A percentile compares a stretch with the other conserved stretches of the same genome.
These are phyloP conservation scores for Heliocybe sulcata DNA, from an alignment of 1,284 basidiomycete genomes.

Conservation along the genomic window DNA sequence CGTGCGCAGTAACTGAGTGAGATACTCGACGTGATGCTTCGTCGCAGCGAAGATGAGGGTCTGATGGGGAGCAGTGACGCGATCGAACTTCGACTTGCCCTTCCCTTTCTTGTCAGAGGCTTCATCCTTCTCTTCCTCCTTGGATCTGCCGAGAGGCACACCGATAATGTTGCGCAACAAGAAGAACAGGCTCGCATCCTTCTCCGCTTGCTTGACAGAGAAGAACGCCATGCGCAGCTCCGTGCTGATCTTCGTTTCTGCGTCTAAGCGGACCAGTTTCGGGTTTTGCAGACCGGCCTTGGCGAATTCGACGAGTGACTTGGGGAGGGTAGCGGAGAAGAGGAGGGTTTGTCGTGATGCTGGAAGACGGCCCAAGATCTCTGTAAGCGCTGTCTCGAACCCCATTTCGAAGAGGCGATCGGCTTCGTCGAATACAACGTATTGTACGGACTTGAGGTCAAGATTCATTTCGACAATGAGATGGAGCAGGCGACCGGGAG, in stretches of 20 bases:
- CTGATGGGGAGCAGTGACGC: constrained; percentile 72
- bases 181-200: constrained; percentile 86
- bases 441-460: constrained; percentile 84
- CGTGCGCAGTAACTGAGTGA: constrained; percentile 71
- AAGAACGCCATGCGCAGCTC: constrained; percentile 96
- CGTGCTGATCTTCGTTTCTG: constrained; percentile 91
- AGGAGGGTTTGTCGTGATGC: constrained; percentile 84
- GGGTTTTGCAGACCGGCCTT: constrained; percentile 94
- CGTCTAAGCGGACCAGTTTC: constrained; percentile 90
- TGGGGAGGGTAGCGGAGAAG: constrained; percentile 95
- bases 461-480: constrained; percentile 96
- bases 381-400: constrained; percentile 87
- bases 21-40: constrained; percentile 99
- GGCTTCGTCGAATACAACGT: constrained; percentile 97
- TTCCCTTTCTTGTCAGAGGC: constrained; percentile 36
- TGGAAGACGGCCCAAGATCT: constrained; percentile 88
- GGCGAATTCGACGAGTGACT: constrained; percentile 94
- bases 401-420: constrained; percentile 98
- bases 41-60: constrained; percentile 95
- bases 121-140: constrained; percentile 21
- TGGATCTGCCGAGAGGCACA: constrained; percentile 52
- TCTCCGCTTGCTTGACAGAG: constrained; percentile 88
- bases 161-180: constrained; percentile 85
- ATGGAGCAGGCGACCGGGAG: constrained; percentile 94
- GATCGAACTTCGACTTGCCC: constrained; percentile 33